Evolutionary conservation across 352 stramenopile species (phyloP).

Genomic region (Blastocystis sp.): DNA sequence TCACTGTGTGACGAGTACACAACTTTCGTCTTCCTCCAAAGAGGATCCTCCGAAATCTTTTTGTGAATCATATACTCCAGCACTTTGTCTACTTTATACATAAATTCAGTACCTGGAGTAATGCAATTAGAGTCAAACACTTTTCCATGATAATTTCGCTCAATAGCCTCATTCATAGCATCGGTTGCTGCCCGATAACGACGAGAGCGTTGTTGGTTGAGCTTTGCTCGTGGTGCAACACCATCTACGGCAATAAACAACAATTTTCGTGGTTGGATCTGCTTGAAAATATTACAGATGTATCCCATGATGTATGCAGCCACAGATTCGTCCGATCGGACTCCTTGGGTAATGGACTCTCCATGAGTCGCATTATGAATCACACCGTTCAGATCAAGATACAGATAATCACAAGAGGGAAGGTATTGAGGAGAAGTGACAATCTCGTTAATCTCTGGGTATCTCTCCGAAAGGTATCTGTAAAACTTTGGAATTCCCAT

Average conservation of each 20-base stretch:
- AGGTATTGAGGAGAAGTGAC: constrained; percentile 89
- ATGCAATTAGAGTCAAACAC: constrained; percentile 99
- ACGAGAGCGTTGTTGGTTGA: constrained; percentile 96
- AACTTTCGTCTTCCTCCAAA: constrained; percentile 90
- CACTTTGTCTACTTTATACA: constrained; percentile 85
- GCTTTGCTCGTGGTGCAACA: constrained; percentile 94
- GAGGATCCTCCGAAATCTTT: constrained; percentile 90
- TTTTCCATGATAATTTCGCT: constrained; percentile 70
- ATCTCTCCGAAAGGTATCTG: constrained; percentile 87
- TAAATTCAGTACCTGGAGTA: constrained; percentile 98
- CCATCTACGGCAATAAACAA: constrained; percentile 98
- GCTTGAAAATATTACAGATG: constrained; percentile 87
- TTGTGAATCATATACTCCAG: constrained; percentile 78
- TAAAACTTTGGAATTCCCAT: constrained; percentile 90
- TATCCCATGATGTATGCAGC: constrained; percentile 86
- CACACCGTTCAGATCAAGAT: constrained; percentile 99
- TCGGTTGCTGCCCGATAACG: constrained; percentile 81
- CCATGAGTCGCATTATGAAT: constrained; percentile 98
- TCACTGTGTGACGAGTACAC: constrained; percentile 95
- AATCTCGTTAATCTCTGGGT: constrained; percentile 98
- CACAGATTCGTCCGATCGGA: constrained; percentile 87
- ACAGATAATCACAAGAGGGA: constrained; percentile 97
- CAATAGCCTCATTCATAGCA: constrained; percentile 68
- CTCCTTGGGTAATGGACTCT: constrained; percentile 77
- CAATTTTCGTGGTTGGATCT: constrained; percentile 91